phyloP scores from a whole-genome alignment of 2,329 filamentous ascomycete species.

The Aspergillus nomiae region DNA sequence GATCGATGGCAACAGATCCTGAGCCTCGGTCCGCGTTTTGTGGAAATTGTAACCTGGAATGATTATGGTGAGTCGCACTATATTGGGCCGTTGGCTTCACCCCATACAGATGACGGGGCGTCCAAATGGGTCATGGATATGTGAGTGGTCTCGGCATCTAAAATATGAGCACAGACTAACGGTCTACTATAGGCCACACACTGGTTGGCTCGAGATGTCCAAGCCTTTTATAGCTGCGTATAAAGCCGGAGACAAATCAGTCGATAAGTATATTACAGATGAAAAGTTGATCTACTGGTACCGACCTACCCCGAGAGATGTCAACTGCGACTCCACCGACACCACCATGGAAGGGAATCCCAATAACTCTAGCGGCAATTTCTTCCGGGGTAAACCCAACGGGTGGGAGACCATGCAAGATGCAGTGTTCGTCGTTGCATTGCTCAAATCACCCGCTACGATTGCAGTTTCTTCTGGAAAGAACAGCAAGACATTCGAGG shows the following conservation, averaged over 20 bases:
- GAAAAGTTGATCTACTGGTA: conserved; percentile 61
- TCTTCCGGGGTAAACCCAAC: conserved; percentile 55
- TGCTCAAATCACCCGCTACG: conserved; percentile 50
- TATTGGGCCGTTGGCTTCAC: conserved; percentile 51
- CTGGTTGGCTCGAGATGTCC: conserved; percentile 57
- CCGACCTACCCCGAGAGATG: conserved; percentile 49
- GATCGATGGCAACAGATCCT: conserved; percentile 48
- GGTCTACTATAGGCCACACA: conserved; percentile 45
- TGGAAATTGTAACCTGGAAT: conserved; percentile 53
- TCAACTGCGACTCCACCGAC: conserved; percentile 57
- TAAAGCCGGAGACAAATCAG: conserved; percentile 46
- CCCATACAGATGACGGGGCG: conserved; percentile 39
- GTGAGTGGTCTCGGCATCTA: conserved; percentile 29
- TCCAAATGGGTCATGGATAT: conserved; percentile 56
- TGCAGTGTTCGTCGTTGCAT: conserved; percentile 55
- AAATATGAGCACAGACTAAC: not conserved
- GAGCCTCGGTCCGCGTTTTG: conserved; percentile 49
- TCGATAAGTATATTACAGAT: conserved; percentile 43
- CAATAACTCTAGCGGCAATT: conserved; percentile 53
- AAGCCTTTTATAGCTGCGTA: conserved; percentile 57
- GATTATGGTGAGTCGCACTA: conserved; percentile 61
- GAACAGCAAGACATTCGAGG: conserved; percentile 47
- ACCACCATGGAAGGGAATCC: conserved; percentile 48
- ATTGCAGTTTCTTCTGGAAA: conserved; percentile 51
- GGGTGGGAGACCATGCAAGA: conserved; percentile 55